Evolutionary conservation across 2,329 filamentous ascomycete genomes (phyloP).

Genomic region (Microsporum ferrugineum): DNA sequence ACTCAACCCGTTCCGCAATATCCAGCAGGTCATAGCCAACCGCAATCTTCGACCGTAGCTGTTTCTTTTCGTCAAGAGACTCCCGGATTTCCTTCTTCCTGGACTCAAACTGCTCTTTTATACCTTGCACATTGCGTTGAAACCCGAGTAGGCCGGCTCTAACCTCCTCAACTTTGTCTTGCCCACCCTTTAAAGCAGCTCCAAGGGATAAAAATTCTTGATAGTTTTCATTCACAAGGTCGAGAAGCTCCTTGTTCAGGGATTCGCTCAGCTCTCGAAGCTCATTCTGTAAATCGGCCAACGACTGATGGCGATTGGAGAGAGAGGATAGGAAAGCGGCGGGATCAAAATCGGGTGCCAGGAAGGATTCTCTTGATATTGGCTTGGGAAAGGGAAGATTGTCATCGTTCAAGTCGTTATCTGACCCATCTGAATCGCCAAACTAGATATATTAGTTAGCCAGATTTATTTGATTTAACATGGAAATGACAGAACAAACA

Average conservation of each 20-base stretch:
- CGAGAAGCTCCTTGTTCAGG: constrained; percentile 75
- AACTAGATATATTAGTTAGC: constrained; percentile 23
- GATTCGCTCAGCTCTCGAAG: constrained; percentile 67
- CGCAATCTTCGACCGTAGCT: constrained; percentile 53
- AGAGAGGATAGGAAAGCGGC: constrained; percentile 72
- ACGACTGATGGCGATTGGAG: constrained; percentile 80
- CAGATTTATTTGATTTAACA: not conserved
- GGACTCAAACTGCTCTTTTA: constrained; percentile 54
- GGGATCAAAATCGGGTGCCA: constrained; percentile 64
- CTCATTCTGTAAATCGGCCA: constrained; percentile 83
- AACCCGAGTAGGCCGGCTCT: constrained; percentile 80
- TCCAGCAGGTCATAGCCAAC: constrained; percentile 41
- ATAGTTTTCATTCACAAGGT: constrained; percentile 93
- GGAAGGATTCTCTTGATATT: constrained; percentile 71
- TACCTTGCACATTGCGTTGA: constrained; percentile 63
- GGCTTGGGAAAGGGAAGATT: constrained; percentile 78
- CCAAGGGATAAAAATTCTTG: constrained; percentile 80
- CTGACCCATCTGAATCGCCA: constrained; percentile 36
- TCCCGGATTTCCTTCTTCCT: constrained; percentile 52
- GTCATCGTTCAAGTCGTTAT: constrained; percentile 40
- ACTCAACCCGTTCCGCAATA: constrained; percentile 38
- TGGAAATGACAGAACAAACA: constrained; percentile 3
- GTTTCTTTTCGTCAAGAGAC: constrained; percentile 55
- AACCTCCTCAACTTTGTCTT: constrained; percentile 83
- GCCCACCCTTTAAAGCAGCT: constrained; percentile 68